phyloP scores from a whole-genome alignment of 1,284 basidiomycete species.

The Fomitiporia mediterranea region DNA sequence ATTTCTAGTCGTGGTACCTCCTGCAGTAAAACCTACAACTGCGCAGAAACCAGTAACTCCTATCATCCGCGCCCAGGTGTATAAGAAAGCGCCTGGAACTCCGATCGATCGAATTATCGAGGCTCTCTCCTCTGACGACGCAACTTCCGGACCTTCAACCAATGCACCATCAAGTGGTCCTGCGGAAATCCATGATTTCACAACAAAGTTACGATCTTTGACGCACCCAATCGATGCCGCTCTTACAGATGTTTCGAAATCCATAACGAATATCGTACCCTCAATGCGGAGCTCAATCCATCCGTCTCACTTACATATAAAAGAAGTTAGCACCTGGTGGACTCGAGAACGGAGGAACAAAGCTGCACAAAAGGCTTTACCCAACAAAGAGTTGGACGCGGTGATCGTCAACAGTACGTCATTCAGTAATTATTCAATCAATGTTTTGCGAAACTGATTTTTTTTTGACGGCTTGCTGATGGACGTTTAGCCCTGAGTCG shows the following conservation, averaged over 20 bases:
- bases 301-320: background rate
- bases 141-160: constrained; percentile 45
- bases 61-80: constrained; percentile 46
- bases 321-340: constrained; percentile 45
- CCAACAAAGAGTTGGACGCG: constrained; percentile 54
- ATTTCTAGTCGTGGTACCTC: constrained; percentile 10
- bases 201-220: constrained; percentile 29
- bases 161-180: constrained; percentile 41
- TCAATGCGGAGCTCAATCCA: background rate
- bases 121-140: constrained; percentile 53
- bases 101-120: constrained; percentile 49
- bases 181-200: constrained; percentile 53
- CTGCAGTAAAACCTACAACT: no score
- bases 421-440: background rate
- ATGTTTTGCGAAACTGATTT: background rate
- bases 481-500: constrained; percentile 57
- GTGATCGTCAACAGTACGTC: constrained; percentile 52
- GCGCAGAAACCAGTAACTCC: constrained; percentile 27
- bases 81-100: constrained; percentile 36
- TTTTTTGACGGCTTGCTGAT: background rate
- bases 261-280: background rate
- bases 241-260: background rate
- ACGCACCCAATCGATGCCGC: background rate
- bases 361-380: constrained; percentile 48
- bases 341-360: constrained; percentile 49